phyloP scores from a whole-genome alignment of 257 asterid genomes.

The Solanum lycopersicoides region DNA sequence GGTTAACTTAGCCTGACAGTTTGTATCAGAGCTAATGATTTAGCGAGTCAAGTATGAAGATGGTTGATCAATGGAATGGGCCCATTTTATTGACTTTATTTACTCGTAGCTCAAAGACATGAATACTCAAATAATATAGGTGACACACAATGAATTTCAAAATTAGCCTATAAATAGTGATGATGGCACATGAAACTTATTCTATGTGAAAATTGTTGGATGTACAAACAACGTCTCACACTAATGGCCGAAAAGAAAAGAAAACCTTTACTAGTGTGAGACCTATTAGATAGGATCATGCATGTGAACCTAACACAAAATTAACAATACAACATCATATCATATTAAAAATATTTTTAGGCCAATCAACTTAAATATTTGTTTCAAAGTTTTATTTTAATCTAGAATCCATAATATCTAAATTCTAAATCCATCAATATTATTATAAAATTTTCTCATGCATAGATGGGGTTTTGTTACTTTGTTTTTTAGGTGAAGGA shows the following conservation, averaged over 20 bases:
- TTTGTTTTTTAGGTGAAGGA: neutral
- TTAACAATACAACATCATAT: neutral
- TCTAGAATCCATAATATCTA: neutral
- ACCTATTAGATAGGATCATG: no score
- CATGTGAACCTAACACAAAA: neutral
- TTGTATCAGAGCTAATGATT: neutral
- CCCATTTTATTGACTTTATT: neutral
- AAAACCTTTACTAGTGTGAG: neutral
- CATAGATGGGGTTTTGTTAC: neutral
- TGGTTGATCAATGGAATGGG: no score
- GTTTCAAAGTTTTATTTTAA: neutral
- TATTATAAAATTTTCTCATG: neutral
- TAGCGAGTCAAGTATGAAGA: neutral
- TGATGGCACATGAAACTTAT: neutral
- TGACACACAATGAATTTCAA: neutral
- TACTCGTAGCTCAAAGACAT: neutral
- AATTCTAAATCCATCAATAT: neutral
- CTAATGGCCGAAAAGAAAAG: fast-evolving
- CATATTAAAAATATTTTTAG: neutral
- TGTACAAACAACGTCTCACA: neutral
- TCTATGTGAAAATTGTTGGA: fast-evolving
- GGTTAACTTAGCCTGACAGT: neutral
- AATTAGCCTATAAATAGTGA: neutral
- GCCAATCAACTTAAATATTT: neutral
- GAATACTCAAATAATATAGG: neutral